Conservation (phyloP, 768 basidiomycete genomes). For the Terana coerulea region DNA sequence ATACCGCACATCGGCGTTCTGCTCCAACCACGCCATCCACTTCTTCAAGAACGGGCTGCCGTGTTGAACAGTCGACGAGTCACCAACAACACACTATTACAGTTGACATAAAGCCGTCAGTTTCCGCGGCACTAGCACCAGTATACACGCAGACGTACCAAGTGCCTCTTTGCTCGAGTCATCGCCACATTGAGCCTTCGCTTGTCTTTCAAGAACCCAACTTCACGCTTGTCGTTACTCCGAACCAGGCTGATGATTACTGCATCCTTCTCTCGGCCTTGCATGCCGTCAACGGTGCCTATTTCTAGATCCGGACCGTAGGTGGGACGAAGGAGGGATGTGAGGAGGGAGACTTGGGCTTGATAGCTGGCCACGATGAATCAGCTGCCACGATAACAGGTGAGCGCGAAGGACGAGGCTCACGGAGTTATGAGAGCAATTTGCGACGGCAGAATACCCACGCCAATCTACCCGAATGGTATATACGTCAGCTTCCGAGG, state of each 20-base stretch:
- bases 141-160: conserved; percentile 48
- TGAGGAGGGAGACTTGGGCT: conserved; percentile 86
- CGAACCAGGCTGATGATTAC: conserved; percentile 90
- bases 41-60: conserved; percentile 81
- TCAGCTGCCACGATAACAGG: background rate
- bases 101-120: background rate
- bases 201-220: conserved; percentile 93
- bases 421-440: conserved; percentile 89
- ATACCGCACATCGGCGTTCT: conserved; percentile 86
- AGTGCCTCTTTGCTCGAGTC: conserved; percentile 86
- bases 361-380: conserved; percentile 68
- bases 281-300: conserved; percentile 95
- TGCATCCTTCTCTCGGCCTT: conserved; percentile 94
- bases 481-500: background rate
- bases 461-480: conserved; percentile 40
- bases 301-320: conserved; percentile 76
- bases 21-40: conserved; percentile 91
- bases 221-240: conserved; percentile 89
- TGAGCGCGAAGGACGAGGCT: conserved; percentile 19
- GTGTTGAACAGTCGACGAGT: conserved; percentile 85
- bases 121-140: background rate
- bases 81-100: conserved; percentile 83
- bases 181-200: conserved; percentile 90
- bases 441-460: conserved; percentile 61
- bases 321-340: conserved; percentile 68